Evolutionary conservation across 306 rosid genomes (phyloP).

Genomic region (Luffa acutangula): DNA sequence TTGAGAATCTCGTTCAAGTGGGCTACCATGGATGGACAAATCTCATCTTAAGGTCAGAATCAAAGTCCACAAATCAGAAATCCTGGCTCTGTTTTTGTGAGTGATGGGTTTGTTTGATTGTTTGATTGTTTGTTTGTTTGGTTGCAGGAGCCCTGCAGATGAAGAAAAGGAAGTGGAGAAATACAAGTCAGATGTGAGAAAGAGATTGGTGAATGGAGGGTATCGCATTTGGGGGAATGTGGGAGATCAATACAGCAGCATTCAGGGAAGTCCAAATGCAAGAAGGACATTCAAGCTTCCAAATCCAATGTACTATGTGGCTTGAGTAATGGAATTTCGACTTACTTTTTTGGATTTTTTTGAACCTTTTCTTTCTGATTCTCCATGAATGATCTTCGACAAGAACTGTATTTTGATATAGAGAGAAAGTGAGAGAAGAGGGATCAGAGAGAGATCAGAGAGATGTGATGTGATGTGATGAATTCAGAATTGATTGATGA

Average conservation of each 20-base stretch:
- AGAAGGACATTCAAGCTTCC: constrained; percentile 38
- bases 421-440: background rate
- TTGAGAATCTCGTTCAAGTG: constrained; percentile 45
- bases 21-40: constrained; percentile 56
- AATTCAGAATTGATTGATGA: background rate
- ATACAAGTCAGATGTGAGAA: constrained; percentile 33
- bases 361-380: background rate
- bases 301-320: constrained; percentile 34
- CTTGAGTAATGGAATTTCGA: constrained; percentile 1
- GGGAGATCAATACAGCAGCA: constrained; percentile 36
- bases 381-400: background rate
- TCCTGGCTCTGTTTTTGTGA: background rate
- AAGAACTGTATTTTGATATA: background rate
- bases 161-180: constrained; percentile 20
- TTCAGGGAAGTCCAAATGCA: constrained; percentile 27
- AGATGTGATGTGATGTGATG: background rate
- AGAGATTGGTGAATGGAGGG: constrained; percentile 17
- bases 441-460: background rate
- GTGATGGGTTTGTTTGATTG: background rate
- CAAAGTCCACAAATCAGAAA: background rate
- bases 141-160: constrained; percentile 20
- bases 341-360: background rate
- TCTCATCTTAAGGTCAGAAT: constrained; percentile 32
- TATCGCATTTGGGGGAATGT: constrained; percentile 31
- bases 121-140: background rate